phyloP scores from a whole-genome alignment of 768 basidiomycete species.

The Fomitopsis serialis region DNA sequence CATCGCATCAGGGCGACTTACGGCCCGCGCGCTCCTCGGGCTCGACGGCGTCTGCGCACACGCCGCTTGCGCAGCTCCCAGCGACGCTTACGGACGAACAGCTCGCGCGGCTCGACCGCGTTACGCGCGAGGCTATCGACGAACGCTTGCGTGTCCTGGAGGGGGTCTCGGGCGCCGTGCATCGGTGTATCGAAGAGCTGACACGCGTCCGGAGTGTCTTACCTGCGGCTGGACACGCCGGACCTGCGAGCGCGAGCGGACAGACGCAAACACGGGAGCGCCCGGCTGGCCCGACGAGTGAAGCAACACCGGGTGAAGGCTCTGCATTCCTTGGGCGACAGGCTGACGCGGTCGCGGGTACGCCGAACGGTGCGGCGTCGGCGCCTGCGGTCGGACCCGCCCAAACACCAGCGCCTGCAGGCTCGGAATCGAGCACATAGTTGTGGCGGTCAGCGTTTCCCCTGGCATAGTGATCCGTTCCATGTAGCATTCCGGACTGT shows the following conservation, averaged over 20 bases:
- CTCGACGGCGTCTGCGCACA: slow-evolving; percentile 6
- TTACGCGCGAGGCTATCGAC: slow-evolving; percentile 79
- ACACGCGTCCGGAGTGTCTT: slow-evolving; percentile 70
- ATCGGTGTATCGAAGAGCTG: slow-evolving; percentile 74
- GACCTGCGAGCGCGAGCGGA: background rate
- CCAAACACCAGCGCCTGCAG: background rate
- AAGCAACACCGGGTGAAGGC: background rate
- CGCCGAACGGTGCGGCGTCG: background rate
- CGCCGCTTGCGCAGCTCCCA: slow-evolving; percentile 31
- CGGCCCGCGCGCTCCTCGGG: slow-evolving; percentile 3
- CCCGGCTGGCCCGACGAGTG: background rate
- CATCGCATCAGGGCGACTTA: background rate
- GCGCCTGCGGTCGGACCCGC: background rate
- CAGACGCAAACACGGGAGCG: background rate
- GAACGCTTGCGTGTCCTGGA: slow-evolving; percentile 77
- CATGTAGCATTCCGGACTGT: background rate
- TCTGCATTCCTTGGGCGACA: background rate
- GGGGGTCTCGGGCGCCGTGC: slow-evolving; percentile 69
- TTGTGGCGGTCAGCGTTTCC: no score
- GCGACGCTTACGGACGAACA: slow-evolving; percentile 54
- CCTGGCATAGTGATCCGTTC: no score
- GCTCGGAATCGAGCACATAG: background rate
- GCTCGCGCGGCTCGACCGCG: slow-evolving; percentile 53
- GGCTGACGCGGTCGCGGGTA: background rate
- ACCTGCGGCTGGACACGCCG: slow-evolving; percentile 26